Conservation (phyloP, 2,329 filamentous ascomycete genomes). For the Aspergillus phoenicis region DNA sequence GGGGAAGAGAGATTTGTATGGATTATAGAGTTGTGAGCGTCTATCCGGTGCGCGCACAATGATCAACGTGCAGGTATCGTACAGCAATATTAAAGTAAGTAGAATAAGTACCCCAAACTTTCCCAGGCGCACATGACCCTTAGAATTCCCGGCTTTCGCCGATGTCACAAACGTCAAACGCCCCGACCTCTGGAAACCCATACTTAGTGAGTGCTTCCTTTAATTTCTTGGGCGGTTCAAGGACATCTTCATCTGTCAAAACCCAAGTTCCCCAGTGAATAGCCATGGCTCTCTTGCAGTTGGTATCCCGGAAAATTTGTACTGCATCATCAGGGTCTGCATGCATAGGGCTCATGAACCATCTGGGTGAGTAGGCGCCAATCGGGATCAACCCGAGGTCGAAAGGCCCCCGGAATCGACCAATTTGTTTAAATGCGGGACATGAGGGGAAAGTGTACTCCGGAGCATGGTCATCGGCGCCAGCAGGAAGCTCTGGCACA, state of each 20-base stretch:
- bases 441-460: slow-evolving; percentile 71
- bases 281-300: slow-evolving; percentile 74
- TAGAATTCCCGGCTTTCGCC: slow-evolving; percentile 79
- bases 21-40: slow-evolving; percentile 4
- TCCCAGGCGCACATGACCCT: slow-evolving; percentile 20
- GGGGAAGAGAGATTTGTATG: not conserved
- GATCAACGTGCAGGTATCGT: slow-evolving; percentile 1
- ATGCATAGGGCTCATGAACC: slow-evolving; percentile 78
- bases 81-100: slow-evolving; percentile 1
- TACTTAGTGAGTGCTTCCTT: slow-evolving; percentile 70
- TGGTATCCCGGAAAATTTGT: slow-evolving; percentile 84
- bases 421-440: slow-evolving; percentile 84
- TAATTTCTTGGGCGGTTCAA: slow-evolving; percentile 76
- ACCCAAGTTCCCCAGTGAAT: slow-evolving; percentile 95
- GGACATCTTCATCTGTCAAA: slow-evolving; percentile 78
- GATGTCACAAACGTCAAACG: slow-evolving; percentile 83
- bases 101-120: not conserved
- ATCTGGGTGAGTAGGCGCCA: slow-evolving; percentile 71
- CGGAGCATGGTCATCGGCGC: slow-evolving; percentile 70
- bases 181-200: slow-evolving; percentile 67
- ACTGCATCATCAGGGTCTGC: slow-evolving; percentile 84
- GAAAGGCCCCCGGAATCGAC: slow-evolving; percentile 77
- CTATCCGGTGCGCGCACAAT: not conserved
- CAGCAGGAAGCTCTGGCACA: slow-evolving; percentile 66
- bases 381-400: slow-evolving; percentile 92